Conservation (phyloP, 345 rosid genomes). For the Eutrema japonicum region DNA sequence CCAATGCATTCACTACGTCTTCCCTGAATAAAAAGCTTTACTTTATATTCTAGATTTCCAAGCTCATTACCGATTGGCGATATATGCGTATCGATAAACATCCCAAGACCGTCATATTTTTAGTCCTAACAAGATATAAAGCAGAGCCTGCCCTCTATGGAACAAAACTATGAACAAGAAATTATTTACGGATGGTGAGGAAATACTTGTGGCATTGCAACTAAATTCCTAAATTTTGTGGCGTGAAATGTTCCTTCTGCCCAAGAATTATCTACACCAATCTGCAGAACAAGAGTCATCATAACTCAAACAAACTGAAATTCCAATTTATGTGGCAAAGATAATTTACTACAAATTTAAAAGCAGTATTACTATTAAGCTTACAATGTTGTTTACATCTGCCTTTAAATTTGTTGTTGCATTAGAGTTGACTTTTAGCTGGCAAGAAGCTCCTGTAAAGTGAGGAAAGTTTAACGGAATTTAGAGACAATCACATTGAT, state of each 20-base stretch:
- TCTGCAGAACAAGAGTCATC: not conserved
- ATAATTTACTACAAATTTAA: too few relatives aligned
- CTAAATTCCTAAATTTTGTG: not conserved
- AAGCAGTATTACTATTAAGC: too few relatives aligned
- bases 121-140: not conserved
- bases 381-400: too few relatives aligned
- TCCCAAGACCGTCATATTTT: not conserved
- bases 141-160: not conserved
- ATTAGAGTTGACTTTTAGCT: too few relatives aligned
- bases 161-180: not conserved
- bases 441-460: too few relatives aligned
- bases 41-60: not conserved
- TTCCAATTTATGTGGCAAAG: too few relatives aligned
- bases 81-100: not conserved
- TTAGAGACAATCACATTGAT: too few relatives aligned
- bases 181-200: not conserved
- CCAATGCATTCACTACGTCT: constrained; percentile 20
- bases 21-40: constrained; percentile 26
- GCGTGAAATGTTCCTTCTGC: not conserved
- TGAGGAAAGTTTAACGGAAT: too few relatives aligned
- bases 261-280: not conserved
- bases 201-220: not conserved
- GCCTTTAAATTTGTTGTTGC: too few relatives aligned
- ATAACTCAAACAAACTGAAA: not conserved
- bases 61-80: not conserved